Percentiles rank a stretch among this genome's conserved stretches.
phyloP scores from a whole-genome alignment of 2,329 filamentous ascomycete species.

The Alternaria metachromatica region DNA sequence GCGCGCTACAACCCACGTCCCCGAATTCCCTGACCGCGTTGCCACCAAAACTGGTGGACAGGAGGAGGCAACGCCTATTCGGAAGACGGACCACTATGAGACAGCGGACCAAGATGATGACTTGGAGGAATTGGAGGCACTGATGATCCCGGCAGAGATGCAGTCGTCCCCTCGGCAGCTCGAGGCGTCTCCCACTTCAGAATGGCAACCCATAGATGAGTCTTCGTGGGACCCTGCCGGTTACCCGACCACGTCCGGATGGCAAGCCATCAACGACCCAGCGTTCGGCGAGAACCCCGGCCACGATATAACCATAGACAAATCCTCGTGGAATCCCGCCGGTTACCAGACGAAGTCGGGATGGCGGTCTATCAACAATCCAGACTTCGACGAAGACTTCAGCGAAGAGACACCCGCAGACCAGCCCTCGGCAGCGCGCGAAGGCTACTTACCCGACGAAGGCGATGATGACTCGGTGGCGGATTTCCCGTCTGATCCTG shows the following conservation, averaged over 20 bases:
- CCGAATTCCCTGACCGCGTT: background rate
- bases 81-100: background rate
- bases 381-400: background rate
- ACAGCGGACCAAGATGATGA: background rate
- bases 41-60: background rate
- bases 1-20: background rate
- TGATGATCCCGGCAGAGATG: background rate
- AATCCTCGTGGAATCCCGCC: background rate
- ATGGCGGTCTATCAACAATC: background rate
- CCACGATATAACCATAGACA: background rate
- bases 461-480: background rate
- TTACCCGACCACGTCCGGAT: background rate
- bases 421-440: background rate
- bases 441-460: background rate
- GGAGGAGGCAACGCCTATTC: background rate
- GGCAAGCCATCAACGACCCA: background rate
- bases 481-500: background rate
- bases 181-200: background rate
- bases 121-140: background rate
- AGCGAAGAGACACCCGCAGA: background rate
- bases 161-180: background rate
- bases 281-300: background rate
- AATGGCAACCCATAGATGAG: background rate
- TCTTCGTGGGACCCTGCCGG: background rate
- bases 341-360: background rate